Evolutionary conservation across 106 monocot genomes (phyloP), one percentile per base, ranked within the genome.

Genomic region (Vanilla planifolia): DNA sequence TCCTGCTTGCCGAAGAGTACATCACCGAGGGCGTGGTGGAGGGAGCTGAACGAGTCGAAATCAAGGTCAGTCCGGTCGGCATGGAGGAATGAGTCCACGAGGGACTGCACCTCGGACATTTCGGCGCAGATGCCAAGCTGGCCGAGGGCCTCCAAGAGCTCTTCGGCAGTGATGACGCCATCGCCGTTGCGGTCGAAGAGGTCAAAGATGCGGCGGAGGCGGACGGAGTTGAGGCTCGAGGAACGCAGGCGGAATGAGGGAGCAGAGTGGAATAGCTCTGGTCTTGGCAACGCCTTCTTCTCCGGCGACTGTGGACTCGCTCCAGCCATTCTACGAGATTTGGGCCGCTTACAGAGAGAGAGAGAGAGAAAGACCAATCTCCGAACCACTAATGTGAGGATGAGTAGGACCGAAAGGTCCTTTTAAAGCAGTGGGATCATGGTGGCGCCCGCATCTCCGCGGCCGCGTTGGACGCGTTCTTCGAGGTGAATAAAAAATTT

Each of bases 1-100:
- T 45, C 17, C 63, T 3, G 6, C 58, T n/a, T n/a, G 0, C 33
- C 56, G n/a, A 34, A 45, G 0, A n/a, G 4, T 8, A 61, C 45
- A 41, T 77, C 73, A 46, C 73, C 77, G 20, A 82, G 73, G 24
- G 73, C 51, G 9, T 41, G 40, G 61, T 77, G 77, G 30, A 74
- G 72, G 10, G 33, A 10, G 14, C 24, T 51, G 73, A 82, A 77
- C 59, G 50, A 65, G 44, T 72, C 73, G 76, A 82, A 82, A 28
- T 48, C 51, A 39, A 82, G 76, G 4, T 69, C 76, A 43, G 51
- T 3, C 8, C 23, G 29, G 1, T 65, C 81, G 45, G 76, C 51
- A 4, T 23, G 56, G 65, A 66, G 21, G 71, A 44, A 37, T 52
- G 71, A 26, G 36, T 48, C 28, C 26, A 81, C 55, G 6, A 60